A percentile compares a stretch with the other conserved stretches of the same genome.
Conservation (phyloP, 2,329 filamentous ascomycete genomes). For the Cladophialophora bantiana region DNA sequence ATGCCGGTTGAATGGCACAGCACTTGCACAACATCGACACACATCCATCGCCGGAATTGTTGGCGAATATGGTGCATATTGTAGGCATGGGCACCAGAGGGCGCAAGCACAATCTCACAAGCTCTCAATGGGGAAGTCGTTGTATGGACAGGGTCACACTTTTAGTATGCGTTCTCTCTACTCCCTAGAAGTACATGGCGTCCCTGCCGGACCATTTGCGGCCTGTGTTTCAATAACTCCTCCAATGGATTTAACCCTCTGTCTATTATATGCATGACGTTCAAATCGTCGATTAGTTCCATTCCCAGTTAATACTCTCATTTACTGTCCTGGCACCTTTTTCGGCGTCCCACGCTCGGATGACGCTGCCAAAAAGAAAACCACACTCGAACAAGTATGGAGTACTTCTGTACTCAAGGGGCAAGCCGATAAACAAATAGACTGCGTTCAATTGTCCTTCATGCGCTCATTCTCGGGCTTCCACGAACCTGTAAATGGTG, state of each 20-base stretch:
- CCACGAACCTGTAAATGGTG: constrained; percentile 41
- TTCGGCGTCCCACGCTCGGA: not conserved
- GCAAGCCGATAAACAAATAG: not conserved
- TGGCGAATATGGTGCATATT: not conserved
- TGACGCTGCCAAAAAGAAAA: not conserved
- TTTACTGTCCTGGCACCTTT: not conserved
- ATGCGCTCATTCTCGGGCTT: constrained; percentile 44
- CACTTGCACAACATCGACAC: not conserved
- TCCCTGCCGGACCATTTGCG: not conserved
- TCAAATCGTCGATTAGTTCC: constrained; percentile 1
- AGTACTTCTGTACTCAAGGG: not conserved
- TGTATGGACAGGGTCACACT: not conserved
- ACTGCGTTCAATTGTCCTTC: constrained; percentile 18
- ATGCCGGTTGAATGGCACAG: not conserved
- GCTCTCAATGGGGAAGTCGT: not conserved
- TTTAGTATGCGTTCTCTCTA: not conserved
- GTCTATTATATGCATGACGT: not conserved
- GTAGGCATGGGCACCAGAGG: not conserved
- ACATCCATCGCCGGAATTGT: not conserved
- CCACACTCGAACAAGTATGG: not conserved
- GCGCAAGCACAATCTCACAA: not conserved
- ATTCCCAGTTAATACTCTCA: not conserved
- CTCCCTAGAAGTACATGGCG: not conserved
- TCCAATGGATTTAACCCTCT: not conserved
- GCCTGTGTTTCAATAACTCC: constrained; percentile 2